A percentile compares a stretch with the other conserved stretches of the same genome.
Conservation (phyloP, 257 asterid genomes). For the Ophiorrhiza pumila region DNA sequence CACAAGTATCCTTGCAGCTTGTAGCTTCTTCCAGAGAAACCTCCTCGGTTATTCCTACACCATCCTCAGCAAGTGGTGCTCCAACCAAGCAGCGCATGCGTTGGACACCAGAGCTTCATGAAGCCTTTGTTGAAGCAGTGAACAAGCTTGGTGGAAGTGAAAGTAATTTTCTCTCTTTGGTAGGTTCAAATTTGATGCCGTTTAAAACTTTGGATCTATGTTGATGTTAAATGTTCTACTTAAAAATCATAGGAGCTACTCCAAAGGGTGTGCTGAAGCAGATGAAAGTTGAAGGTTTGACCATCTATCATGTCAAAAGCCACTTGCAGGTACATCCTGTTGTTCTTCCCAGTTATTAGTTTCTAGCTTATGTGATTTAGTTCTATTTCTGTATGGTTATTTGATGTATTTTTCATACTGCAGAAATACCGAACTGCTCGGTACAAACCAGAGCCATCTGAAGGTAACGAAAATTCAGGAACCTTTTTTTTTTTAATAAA, state of each 20-base stretch:
- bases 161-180: slow-evolving; percentile 38
- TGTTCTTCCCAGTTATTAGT: slow-evolving; percentile 11
- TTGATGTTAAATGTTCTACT: slow-evolving; percentile 1
- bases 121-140: slow-evolving; percentile 83
- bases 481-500: no score
- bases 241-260: slow-evolving; percentile 68
- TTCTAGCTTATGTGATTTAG: slow-evolving; percentile 16
- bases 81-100: slow-evolving; percentile 85
- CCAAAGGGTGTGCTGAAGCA: slow-evolving; percentile 84
- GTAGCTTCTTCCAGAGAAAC: slow-evolving; percentile 52
- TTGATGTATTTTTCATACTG: slow-evolving; percentile 29
- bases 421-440: slow-evolving; percentile 96
- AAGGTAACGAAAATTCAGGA: slow-evolving; percentile 45
- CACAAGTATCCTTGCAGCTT: slow-evolving; percentile 40
- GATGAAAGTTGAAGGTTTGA: slow-evolving; percentile 79
- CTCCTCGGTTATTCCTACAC: slow-evolving; percentile 35
- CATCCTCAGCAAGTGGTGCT: slow-evolving; percentile 65
- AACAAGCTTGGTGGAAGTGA: slow-evolving; percentile 94
- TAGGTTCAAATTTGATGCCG: not conserved
- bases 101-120: slow-evolving; percentile 91
- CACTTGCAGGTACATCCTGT: slow-evolving; percentile 62
- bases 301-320: slow-evolving; percentile 89
- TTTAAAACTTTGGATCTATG: not conserved
- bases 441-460: slow-evolving; percentile 72
- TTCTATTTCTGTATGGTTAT: slow-evolving; percentile 13